Evolutionary conservation across 352 stramenopile genomes (phyloP).

Genomic region (Lagenidium sp.): DNA sequence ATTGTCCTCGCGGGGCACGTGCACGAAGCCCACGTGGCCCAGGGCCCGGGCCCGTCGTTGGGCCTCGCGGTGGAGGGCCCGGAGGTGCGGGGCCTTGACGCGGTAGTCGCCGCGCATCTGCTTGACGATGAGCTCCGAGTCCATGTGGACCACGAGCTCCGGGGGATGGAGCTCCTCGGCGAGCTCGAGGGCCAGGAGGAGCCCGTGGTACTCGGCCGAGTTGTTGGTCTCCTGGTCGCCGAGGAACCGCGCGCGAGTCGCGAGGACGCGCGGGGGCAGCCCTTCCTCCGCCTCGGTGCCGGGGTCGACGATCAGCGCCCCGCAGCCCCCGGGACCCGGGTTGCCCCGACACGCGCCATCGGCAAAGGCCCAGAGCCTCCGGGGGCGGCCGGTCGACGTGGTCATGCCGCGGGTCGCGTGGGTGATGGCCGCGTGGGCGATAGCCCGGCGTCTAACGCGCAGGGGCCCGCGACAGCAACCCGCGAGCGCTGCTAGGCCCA

Average conservation of each 20-base stretch:
- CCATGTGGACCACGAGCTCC: constrained; percentile 51
- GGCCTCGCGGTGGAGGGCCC: constrained; percentile 28
- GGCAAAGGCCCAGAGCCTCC: constrained; percentile 49
- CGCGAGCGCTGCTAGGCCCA: too few relatives aligned
- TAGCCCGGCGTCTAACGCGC: too few relatives aligned
- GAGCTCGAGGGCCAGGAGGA: constrained; percentile 50
- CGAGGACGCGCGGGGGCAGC: too few relatives aligned
- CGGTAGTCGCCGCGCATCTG: constrained; percentile 68
- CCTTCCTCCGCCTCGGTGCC: constrained; percentile 14
- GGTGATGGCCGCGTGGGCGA: too few relatives aligned
- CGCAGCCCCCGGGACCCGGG: constrained; percentile 47
- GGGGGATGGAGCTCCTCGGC: constrained; percentile 24
- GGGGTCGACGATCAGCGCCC: constrained; percentile 40
- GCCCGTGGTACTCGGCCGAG: constrained; percentile 52
- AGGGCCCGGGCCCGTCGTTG: constrained; percentile 21
- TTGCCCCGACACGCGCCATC: constrained; percentile 71
- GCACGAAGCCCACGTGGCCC: constrained; percentile 30
- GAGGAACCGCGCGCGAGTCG: constrained; percentile 30
- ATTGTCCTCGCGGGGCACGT: constrained; percentile 46
- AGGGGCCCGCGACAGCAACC: too few relatives aligned
- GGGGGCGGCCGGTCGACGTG: too few relatives aligned
- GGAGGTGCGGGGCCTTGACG: constrained; percentile 55
- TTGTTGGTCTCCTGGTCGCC: constrained; percentile 69
- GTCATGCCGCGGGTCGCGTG: too few relatives aligned
- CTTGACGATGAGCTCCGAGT: constrained; percentile 72